These are phyloP conservation scores for Zoysia pacifica DNA, from an alignment of 176 grass and related monocot genomes.

Conservation along the genomic window DNA sequence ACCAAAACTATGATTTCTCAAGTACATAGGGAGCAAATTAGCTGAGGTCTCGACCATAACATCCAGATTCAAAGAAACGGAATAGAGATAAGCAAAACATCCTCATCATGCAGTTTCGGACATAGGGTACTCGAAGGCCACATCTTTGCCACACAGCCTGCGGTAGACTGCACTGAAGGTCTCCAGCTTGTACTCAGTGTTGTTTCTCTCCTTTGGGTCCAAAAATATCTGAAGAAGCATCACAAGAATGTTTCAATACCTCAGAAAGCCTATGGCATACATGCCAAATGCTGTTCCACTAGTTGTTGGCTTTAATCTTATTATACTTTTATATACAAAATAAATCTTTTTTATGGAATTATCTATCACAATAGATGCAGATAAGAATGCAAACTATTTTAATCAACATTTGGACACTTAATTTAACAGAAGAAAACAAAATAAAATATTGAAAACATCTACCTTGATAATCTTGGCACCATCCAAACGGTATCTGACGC, in stretches of 20 bases:
- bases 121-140: constrained; percentile 52
- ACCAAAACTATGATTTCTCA: constrained; percentile 43
- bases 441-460: neutral
- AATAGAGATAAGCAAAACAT: neutral
- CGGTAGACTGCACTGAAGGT: constrained; percentile 69
- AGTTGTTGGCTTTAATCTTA: neutral
- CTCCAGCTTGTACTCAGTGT: constrained; percentile 77
- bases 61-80: constrained; percentile 13
- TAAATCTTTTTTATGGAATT: too few species aligned
- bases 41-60: constrained; percentile 12
- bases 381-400: neutral
- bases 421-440: neutral
- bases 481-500: constrained; percentile 69
- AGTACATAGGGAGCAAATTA: constrained; percentile 42
- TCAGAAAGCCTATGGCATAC: neutral
- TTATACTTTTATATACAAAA: too few species aligned
- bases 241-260: neutral
- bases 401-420: too few species aligned
- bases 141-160: constrained; percentile 67
- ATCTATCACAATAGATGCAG: neutral
- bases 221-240: constrained; percentile 60
- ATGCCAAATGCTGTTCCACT: neutral
- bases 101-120: constrained; percentile 24
- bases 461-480: constrained; percentile 46
- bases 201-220: constrained; percentile 81